Evolutionary conservation across 495 filamentous ascomycete species (phyloP).

Genomic region (Penicillium parvum): DNA sequence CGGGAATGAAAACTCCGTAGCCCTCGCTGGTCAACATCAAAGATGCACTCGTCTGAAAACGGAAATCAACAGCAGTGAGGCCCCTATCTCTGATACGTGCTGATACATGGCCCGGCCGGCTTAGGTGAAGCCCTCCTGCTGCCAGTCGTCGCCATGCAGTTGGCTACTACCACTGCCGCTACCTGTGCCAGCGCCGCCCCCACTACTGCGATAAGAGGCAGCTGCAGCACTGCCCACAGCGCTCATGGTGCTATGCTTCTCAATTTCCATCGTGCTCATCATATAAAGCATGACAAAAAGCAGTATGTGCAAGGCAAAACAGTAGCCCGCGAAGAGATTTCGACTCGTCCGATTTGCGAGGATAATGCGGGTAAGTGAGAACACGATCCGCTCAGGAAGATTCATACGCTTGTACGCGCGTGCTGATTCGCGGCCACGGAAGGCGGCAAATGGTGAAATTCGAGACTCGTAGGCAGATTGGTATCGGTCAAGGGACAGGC

Average conservation of each 20-base stretch:
- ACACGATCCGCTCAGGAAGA: conserved; percentile 82
- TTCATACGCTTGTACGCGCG: conserved; percentile 95
- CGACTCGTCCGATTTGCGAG: conserved; percentile 84
- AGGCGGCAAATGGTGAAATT: conserved; percentile 92
- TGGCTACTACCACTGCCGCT: conserved; percentile 34
- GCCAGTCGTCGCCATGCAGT: conserved; percentile 55
- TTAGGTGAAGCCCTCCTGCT: conserved; percentile 54
- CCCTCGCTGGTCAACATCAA: conserved; percentile 20
- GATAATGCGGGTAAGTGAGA: conserved; percentile 85
- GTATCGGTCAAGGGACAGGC: conserved; percentile 78
- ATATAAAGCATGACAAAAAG: conserved; percentile 84
- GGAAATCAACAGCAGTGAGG: background rate
- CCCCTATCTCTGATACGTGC: no score
- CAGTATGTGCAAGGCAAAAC: conserved; percentile 79
- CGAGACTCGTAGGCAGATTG: conserved; percentile 90
- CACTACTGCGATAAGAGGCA: conserved; percentile 34
- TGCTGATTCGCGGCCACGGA: conserved; percentile 84
- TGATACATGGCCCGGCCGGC: conserved; percentile 14
- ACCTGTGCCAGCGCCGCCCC: conserved; percentile 29
- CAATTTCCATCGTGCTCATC: conserved; percentile 62
- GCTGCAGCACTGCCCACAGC: conserved; percentile 40
- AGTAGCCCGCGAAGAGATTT: conserved; percentile 95
- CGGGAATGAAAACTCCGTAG: conserved; percentile 13
- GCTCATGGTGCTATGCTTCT: conserved; percentile 49
- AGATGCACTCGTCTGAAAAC: background rate